phyloP scores from a whole-genome alignment of 2,329 filamentous ascomycete genomes.

The Sclerotinia sclerotiorum region DNA sequence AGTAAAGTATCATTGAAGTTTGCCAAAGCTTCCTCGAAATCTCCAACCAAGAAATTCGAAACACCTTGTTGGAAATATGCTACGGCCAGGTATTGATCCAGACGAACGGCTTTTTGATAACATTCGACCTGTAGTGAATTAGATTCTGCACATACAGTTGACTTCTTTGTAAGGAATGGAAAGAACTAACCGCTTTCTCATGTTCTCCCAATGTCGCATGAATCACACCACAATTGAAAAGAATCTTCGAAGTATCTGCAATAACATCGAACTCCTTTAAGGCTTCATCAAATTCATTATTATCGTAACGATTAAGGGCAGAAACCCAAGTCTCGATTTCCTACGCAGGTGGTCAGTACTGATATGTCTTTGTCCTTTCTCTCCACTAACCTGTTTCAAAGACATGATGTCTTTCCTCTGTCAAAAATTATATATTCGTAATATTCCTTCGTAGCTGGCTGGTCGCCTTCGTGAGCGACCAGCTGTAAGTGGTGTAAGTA shows the following conservation, averaged over 20 bases:
- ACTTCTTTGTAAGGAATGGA: constrained; percentile 7
- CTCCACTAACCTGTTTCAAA: constrained; percentile 44
- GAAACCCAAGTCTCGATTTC: constrained; percentile 99
- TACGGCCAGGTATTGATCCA: constrained; percentile 94
- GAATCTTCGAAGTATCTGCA: constrained; percentile 92
- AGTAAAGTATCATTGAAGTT: constrained; percentile 98
- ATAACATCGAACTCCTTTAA: constrained; percentile 82
- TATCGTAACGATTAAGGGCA: constrained; percentile 89
- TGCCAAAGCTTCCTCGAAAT: constrained; percentile 94
- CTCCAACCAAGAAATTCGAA: constrained; percentile 93
- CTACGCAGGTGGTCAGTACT: constrained; percentile 42
- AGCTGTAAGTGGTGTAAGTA: constrained; percentile 26
- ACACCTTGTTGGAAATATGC: constrained; percentile 99
- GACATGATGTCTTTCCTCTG: constrained; percentile 41
- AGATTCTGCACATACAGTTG: not conserved
- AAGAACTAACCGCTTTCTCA: constrained; percentile 77
- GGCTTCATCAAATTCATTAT: constrained; percentile 93
- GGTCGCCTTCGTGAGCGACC: constrained; percentile 31
- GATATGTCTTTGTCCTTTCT: not conserved
- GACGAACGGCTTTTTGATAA: constrained; percentile 85
- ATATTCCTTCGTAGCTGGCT: constrained; percentile 24
- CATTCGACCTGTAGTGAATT: constrained; percentile 72
- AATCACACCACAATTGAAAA: constrained; percentile 98
- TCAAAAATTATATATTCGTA: constrained; percentile 22
- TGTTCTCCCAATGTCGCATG: constrained; percentile 95